Evolutionary conservation across 768 basidiomycete genomes (phyloP).

Genomic region (Amanita rubescens): DNA sequence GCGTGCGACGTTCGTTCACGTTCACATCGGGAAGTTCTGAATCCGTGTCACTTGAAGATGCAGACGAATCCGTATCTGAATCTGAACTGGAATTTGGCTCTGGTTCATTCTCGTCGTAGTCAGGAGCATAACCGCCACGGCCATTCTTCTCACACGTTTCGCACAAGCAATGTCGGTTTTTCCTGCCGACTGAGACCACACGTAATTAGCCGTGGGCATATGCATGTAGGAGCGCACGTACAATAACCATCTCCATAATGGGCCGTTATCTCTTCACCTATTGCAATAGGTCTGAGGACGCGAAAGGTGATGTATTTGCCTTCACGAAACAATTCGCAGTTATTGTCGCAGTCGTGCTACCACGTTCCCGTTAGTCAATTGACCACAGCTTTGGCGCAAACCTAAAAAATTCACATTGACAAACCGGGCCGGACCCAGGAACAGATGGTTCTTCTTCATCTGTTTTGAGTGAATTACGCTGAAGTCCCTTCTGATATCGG

Average conservation of each 20-base stretch:
- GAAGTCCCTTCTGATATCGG: slow-evolving; percentile 79
- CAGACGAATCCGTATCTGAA: slow-evolving; percentile 32
- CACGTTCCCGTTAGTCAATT: slow-evolving; percentile 14
- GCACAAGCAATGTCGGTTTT: slow-evolving; percentile 58
- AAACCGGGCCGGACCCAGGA: slow-evolving; percentile 87
- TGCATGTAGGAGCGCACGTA: slow-evolving; percentile 31
- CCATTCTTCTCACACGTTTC: slow-evolving; percentile 79
- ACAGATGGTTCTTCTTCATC: slow-evolving; percentile 88
- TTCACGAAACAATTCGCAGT: slow-evolving; percentile 83
- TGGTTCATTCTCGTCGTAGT: slow-evolving; percentile 31
- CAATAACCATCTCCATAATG: slow-evolving; percentile 90
- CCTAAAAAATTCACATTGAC: slow-evolving; percentile 64
- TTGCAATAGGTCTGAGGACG: slow-evolving; percentile 65
- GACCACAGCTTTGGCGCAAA: slow-evolving; percentile 14
- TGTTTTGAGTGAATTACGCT: slow-evolving; percentile 89
- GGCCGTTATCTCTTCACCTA: slow-evolving; percentile 85
- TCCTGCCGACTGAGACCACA: slow-evolving; percentile 30
- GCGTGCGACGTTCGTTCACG: slow-evolving; percentile 72
- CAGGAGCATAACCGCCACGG: slow-evolving; percentile 66
- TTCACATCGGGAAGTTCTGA: slow-evolving; percentile 36
- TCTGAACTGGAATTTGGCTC: slow-evolving; percentile 44
- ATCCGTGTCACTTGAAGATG: slow-evolving; percentile 35
- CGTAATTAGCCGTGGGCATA: slow-evolving; percentile 9
- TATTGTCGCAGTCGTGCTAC: slow-evolving; percentile 87
- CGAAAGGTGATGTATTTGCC: slow-evolving; percentile 87